Evolutionary conservation across 2,329 filamentous ascomycete species (phyloP), one percentile per base, ranked within the genome.

Genomic region (Xylaria sp.): DNA sequence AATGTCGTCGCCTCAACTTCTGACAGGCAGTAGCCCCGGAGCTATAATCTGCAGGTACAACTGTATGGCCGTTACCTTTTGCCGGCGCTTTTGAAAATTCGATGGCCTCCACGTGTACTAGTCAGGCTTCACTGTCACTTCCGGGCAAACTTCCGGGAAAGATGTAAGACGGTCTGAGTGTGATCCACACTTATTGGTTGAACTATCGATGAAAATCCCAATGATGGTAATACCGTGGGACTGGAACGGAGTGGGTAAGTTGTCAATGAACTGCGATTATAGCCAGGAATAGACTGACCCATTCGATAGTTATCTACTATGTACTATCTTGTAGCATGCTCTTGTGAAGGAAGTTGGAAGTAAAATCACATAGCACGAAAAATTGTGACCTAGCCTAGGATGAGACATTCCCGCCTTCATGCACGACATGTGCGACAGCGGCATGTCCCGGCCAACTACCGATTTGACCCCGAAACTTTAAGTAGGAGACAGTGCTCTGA

Each of bases 181-280:
- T 6, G 57, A 55, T 68, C 58, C 50, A 63, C 56, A n/a, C 34
- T 34, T 63, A 63, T 56, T 62, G 56, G 58, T 36, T 48, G 34
- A 63, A 63, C 59, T 66, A 69, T 63, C 28, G 63, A 63, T 46
- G 41, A 34, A 59, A 62, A 60, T 50, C 45, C 39, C 46, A 50
- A 57, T 58, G 45, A 15, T 34, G 8, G 28, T 34, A 50, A 15
- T 36, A 50, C 25, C 45, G 23, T 43, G 67, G 55, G 36, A 43
- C 28, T 39, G 39, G 34, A 56, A 48, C n/a, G 9, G 34, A 34
- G n/a, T 28, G 23, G n/a, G 25, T 15, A 43, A 32, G 28, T 28
- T 45, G 25, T 45, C 8, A 34, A 52, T 45, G 25, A 36, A n/a
- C 20, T 59, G 10, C 25, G 12, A 46, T 36, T 5, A 46, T 1